Base-by-base conservation (phyloP, 495 filamentous ascomycete species). In the Penicillium diatomitis region DNA sequence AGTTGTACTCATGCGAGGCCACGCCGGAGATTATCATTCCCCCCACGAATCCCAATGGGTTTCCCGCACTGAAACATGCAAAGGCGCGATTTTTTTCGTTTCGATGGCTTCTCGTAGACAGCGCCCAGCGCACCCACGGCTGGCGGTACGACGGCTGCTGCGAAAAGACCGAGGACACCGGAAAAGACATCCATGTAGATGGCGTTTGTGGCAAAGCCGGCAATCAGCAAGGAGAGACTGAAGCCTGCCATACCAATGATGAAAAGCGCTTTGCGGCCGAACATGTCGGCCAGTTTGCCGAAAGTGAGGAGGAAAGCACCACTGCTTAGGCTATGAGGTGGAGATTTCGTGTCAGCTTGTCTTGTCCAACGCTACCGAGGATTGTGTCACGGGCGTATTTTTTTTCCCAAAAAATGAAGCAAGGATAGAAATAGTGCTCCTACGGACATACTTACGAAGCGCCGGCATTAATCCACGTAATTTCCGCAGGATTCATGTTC, bases 271-370 rank as follows among this genome's bases (percentile, higher is more conserved):
- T 83, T 79, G 48, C 85, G 83, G 31, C 85, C 86, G 53, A 86
- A 86, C 50, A 87, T 78, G 55, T 90, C 86, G 11, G 79, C 82
- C 32, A 89, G 65, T 54, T 81, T 79, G 35, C 86, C 86, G 69
- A 85, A 88, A 45, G 86, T 74, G 8, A 90, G 69, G 32, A 90
- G 65, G 55, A 89, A 84, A 32, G 84, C 79, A 37, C 84, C 86
- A 41, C 83, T 81, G 3, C 80, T 77, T 37, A 89, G 72, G 20
- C 80, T 82, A 46, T 51, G 30, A 3, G 8, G 38, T 12, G 20
- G 20, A 20, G 2, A 37, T 38, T 38, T 29, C 46, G 44, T 8
- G 48, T 54, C 42, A 57, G 60, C 12, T 20, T 20, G 20, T 20
- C 20, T 20, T 20, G 20, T 20, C 20, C 20, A 20, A 20, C 20